phyloP scores from a whole-genome alignment of 495 filamentous ascomycete genomes.

The Annulohypoxylon maeteangense region DNA sequence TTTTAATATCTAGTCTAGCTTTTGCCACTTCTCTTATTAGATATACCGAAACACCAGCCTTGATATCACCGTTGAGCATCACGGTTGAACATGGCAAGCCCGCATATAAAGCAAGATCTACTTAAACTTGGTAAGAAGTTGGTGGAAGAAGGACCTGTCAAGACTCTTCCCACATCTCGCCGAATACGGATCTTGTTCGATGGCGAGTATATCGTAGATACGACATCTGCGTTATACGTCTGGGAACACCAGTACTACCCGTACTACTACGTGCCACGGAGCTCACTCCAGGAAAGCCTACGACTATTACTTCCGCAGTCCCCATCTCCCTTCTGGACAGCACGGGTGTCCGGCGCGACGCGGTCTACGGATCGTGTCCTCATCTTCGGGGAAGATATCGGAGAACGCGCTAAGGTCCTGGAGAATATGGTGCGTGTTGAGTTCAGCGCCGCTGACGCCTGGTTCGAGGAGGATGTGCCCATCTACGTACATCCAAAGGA shows the following conservation, averaged over 20 bases:
- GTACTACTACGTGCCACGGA: conserved; percentile 40
- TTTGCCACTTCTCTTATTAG: neutral
- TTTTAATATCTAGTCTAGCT: neutral
- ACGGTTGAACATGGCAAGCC: conserved; percentile 7
- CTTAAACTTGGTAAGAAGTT: conserved; percentile 42
- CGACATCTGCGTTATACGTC: conserved; percentile 46
- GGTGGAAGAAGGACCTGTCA: conserved; percentile 45
- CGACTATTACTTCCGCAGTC: neutral
- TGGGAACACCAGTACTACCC: conserved; percentile 53
- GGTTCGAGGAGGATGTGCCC: conserved; percentile 68
- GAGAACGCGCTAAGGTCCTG: neutral
- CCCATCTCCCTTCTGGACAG: neutral
- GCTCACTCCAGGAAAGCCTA: neutral
- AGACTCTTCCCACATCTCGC: conserved; percentile 47
- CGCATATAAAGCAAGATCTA: conserved; percentile 23
- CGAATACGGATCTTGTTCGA: conserved; percentile 49
- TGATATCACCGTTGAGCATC: neutral
- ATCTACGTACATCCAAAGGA: conserved; percentile 60
- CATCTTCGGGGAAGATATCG: conserved; percentile 18
- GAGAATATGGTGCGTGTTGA: conserved; percentile 34
- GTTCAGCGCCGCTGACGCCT: conserved; percentile 55
- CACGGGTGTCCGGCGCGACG: neutral
- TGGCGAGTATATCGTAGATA: conserved; percentile 48
- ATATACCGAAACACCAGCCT: neutral
- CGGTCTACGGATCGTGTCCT: conserved; percentile 30